Conservation (phyloP, 2,329 filamentous ascomycete genomes). For the Zopfia rhizophila region DNA sequence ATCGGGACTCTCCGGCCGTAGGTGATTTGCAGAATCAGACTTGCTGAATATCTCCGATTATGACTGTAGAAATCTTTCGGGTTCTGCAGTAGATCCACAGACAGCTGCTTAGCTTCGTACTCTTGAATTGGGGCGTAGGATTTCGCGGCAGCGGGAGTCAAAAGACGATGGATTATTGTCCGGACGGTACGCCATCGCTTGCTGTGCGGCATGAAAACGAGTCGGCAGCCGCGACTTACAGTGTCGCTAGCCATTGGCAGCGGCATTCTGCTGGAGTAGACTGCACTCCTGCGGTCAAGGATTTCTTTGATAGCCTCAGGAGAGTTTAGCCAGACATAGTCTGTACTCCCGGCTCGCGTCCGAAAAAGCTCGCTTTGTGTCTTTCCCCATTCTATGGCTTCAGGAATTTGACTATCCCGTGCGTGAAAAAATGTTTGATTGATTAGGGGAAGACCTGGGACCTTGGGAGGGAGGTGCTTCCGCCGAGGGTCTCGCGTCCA, state of each 20-base stretch:
- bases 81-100: constrained; percentile 46
- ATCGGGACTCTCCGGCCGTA: constrained; percentile 28
- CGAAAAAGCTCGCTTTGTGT: no score
- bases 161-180: constrained; percentile 44
- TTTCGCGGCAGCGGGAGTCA: constrained; percentile 42
- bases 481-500: constrained; percentile 4
- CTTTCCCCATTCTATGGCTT: no score
- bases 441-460: constrained; percentile 23
- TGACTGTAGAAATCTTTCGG: constrained; percentile 29
- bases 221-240: constrained; percentile 47
- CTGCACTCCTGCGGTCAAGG: constrained; percentile 45
- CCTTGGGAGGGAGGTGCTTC: constrained; percentile 20
- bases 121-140: constrained; percentile 54
- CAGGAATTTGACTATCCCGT: no score
- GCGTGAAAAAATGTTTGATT: no score
- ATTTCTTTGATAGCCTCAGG: constrained; percentile 54
- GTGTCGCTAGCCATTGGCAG: constrained; percentile 48
- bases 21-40: constrained; percentile 30
- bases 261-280: constrained; percentile 43
- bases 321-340: no score
- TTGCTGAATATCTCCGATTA: constrained; percentile 24
- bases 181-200: constrained; percentile 48
- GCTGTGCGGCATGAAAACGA: constrained; percentile 50
- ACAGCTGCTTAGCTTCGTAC: constrained; percentile 56
- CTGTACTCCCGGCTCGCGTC: no score